These are phyloP conservation scores for Boletus barrowsii DNA, from an alignment of 768 basidiomycete species.

Conservation along the genomic window DNA sequence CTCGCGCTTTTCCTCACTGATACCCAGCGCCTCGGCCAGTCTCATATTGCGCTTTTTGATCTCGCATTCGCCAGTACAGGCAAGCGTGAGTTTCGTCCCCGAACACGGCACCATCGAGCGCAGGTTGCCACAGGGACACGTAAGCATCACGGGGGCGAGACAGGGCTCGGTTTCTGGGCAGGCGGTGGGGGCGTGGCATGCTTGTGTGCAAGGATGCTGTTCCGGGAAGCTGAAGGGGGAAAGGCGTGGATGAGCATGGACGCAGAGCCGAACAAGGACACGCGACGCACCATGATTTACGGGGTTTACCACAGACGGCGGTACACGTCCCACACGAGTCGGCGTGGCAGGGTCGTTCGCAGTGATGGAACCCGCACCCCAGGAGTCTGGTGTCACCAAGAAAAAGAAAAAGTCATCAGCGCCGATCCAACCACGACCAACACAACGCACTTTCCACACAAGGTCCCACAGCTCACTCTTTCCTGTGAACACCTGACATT, in stretches of 20 bases:
- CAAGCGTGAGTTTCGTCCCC: slow-evolving; percentile 40
- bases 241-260: neutral
- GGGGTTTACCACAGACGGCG: slow-evolving; percentile 78
- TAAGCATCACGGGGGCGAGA: slow-evolving; percentile 57
- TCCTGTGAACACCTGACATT: slow-evolving; percentile 85
- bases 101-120: slow-evolving; percentile 75
- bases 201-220: slow-evolving; percentile 69
- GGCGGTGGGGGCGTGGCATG: slow-evolving; percentile 85
- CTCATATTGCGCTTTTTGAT: slow-evolving; percentile 84
- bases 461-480: slow-evolving; percentile 74
- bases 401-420: neutral
- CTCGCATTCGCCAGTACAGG: slow-evolving; percentile 82
- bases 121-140: slow-evolving; percentile 83
- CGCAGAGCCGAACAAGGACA: neutral
- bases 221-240: slow-evolving; percentile 50
- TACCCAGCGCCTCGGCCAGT: slow-evolving; percentile 90
- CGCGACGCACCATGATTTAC: slow-evolving; percentile 70
- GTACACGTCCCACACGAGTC: slow-evolving; percentile 78
- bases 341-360: slow-evolving; percentile 77
- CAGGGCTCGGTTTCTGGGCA: slow-evolving; percentile 85
- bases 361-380: slow-evolving; percentile 86
- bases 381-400: slow-evolving; percentile 46
- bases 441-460: slow-evolving; percentile 69
- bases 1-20: slow-evolving; percentile 52
- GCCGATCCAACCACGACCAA: neutral